Conservation (phyloP, 108 stramenopile genomes). For the Mediolabrus comicus region DNA sequence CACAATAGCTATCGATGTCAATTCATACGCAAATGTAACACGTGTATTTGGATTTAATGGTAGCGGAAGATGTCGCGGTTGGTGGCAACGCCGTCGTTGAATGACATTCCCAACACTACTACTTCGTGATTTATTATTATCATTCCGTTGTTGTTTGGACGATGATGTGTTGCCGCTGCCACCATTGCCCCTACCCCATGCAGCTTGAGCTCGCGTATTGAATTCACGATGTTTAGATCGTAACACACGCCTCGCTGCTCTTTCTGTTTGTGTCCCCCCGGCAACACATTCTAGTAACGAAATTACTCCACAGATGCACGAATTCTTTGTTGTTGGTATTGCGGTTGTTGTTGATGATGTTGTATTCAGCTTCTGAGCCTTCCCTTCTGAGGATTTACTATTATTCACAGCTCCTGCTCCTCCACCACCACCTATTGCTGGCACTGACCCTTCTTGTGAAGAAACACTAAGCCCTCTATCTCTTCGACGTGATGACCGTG, state of each 20-base stretch:
- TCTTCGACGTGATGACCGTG: constrained; percentile 6
- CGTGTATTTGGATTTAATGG: constrained; percentile 62
- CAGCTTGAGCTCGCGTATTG: constrained; percentile 49
- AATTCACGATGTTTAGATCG: constrained; percentile 55
- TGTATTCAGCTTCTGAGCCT: not conserved
- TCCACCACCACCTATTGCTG: not conserved
- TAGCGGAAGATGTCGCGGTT: constrained; percentile 66
- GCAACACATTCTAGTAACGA: constrained; percentile 67
- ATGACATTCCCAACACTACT: not conserved
- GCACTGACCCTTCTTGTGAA: not conserved
- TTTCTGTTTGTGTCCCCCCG: constrained; percentile 17
- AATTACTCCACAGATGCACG: constrained; percentile 59
- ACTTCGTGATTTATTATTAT: constrained; percentile 3
- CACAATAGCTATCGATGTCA: constrained; percentile 78
- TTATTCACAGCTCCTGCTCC: constrained; percentile 1
- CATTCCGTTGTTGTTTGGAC: constrained; percentile 3
- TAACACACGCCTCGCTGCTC: constrained; percentile 42
- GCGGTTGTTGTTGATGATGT: not conserved
- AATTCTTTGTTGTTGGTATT: not conserved
- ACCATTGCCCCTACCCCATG: constrained; percentile 16
- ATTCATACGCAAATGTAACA: constrained; percentile 75
- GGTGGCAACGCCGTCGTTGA: constrained; percentile 47
- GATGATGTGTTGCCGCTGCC: not conserved
- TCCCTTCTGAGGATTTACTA: not conserved
- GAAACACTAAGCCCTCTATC: constrained; percentile 30